Percentiles rank a stretch among this genome's conserved stretches.
These are phyloP conservation scores for Dendryphion nanum DNA, from an alignment of 2,329 filamentous ascomycete genomes.

Conservation along the genomic window DNA sequence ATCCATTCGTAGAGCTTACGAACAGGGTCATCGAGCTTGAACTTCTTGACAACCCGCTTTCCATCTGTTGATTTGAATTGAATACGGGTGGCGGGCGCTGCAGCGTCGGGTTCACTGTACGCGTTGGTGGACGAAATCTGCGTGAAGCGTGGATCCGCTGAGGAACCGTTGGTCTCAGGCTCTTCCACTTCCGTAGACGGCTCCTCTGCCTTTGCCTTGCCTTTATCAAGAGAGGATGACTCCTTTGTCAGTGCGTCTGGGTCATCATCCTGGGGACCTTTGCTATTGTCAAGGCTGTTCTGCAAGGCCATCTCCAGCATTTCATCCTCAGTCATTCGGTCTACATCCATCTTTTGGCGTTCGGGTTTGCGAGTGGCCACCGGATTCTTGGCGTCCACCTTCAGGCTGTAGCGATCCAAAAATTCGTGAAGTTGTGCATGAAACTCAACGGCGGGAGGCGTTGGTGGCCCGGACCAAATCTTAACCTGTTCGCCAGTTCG, in stretches of 20 bases:
- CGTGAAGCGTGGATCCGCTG: conserved; percentile 56
- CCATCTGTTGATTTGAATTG: conserved; percentile 80
- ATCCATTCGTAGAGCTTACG: conserved; percentile 92
- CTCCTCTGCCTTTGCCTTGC: conserved; percentile 43
- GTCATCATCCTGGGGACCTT: conserved; percentile 63
- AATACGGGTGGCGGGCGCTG: conserved; percentile 75
- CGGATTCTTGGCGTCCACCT: conserved; percentile 85
- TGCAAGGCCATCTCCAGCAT: conserved; percentile 93
- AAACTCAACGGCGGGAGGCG: conserved; percentile 75
- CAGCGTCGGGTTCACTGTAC: conserved; percentile 72
- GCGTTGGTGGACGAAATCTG: conserved; percentile 69
- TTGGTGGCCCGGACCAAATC: conserved; percentile 83
- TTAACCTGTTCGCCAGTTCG: conserved; percentile 97
- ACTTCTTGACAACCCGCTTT: conserved; percentile 84
- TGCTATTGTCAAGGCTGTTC: conserved; percentile 70
- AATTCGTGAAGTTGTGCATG: conserved; percentile 92
- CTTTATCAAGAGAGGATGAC: conserved; percentile 48
- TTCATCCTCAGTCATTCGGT: conserved; percentile 93
- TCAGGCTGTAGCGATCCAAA: conserved; percentile 92
- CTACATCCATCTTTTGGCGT: conserved; percentile 70
- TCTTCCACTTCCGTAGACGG: conserved; percentile 18
- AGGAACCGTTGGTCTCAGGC: conserved; percentile 31
- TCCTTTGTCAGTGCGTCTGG: conserved; percentile 85
- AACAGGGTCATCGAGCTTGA: conserved; percentile 72
- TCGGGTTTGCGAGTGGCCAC: conserved; percentile 77